A percentile compares a stretch with the other conserved stretches of the same genome.
These are phyloP conservation scores for Inga laurina DNA, from an alignment of 306 rosid species.

Conservation along the genomic window DNA sequence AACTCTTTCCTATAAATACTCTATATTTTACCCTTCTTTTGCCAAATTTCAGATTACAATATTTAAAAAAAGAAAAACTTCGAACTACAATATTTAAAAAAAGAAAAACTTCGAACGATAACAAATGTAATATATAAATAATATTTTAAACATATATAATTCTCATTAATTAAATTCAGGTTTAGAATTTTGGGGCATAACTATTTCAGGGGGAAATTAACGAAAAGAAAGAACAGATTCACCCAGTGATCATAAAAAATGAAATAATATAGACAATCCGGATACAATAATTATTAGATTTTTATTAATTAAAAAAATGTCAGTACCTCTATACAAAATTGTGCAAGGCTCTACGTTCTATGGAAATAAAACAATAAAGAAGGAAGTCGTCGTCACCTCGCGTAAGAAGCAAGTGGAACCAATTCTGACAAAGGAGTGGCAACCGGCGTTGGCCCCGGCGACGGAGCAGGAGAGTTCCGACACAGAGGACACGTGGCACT, in stretches of 20 bases:
- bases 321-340: neutral
- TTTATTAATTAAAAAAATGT: neutral
- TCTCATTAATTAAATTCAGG: neutral
- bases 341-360: neutral
- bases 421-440: constrained; percentile 42
- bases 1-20: too few relatives aligned
- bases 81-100: too few relatives aligned
- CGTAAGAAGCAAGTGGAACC: constrained; percentile 58
- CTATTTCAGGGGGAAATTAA: neutral
- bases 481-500: constrained; percentile 69
- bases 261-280: neutral
- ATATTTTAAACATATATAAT: neutral
- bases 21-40: too few relatives aligned
- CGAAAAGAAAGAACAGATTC: neutral
- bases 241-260: neutral
- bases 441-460: constrained; percentile 51
- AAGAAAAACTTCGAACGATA: too few relatives aligned
- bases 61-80: too few relatives aligned
- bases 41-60: too few relatives aligned
- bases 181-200: neutral
- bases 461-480: constrained; percentile 66
- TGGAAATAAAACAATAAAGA: neutral
- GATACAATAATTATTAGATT: neutral
- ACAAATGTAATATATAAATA: too few relatives aligned
- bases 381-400: constrained; percentile 45